phyloP scores from a whole-genome alignment of 2,329 filamentous ascomycete genomes.

The Fusarium udum region DNA sequence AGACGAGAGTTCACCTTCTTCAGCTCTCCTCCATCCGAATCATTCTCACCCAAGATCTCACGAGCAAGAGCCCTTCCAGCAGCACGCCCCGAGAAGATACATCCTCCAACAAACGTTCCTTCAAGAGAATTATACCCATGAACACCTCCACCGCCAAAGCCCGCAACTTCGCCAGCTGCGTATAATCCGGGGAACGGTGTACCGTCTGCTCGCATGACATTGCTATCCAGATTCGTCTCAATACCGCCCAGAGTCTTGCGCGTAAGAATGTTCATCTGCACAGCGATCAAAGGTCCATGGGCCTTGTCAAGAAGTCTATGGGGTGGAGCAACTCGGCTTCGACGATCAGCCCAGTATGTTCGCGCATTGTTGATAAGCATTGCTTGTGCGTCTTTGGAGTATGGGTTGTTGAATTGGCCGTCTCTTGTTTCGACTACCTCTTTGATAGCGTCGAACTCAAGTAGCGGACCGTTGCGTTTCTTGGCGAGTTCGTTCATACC shows the following conservation, averaged over 20 bases:
- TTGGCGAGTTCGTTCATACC: conserved; percentile 68
- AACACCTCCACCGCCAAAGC: conserved; percentile 70
- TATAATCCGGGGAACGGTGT: conserved; percentile 63
- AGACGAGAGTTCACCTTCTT: conserved; percentile 10
- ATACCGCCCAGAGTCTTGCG: conserved; percentile 69
- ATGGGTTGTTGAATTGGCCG: conserved; percentile 64
- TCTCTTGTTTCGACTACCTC: conserved; percentile 63
- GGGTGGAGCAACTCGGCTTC: conserved; percentile 61
- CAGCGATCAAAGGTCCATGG: conserved; percentile 68
- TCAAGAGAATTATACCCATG: conserved; percentile 71
- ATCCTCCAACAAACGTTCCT: conserved; percentile 70
- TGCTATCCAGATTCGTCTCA: conserved; percentile 66
- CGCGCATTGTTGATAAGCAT: conserved; percentile 69
- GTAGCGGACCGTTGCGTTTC: conserved; percentile 56
- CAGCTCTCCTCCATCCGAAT: background rate
- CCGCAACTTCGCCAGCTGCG: conserved; percentile 68
- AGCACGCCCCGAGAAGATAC: conserved; percentile 68
- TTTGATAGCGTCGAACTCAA: conserved; percentile 57
- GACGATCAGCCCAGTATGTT: conserved; percentile 63
- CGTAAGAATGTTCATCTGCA: conserved; percentile 68
- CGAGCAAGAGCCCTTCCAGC: conserved; percentile 65
- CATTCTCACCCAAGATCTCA: conserved; percentile 48
- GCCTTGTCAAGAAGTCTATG: conserved; percentile 63
- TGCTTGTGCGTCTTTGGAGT: conserved; percentile 68
- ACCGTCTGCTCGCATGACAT: conserved; percentile 62